Base-by-base conservation (phyloP, 1,284 basidiomycete species). In the Singerocomus rubriflavus region DNA sequence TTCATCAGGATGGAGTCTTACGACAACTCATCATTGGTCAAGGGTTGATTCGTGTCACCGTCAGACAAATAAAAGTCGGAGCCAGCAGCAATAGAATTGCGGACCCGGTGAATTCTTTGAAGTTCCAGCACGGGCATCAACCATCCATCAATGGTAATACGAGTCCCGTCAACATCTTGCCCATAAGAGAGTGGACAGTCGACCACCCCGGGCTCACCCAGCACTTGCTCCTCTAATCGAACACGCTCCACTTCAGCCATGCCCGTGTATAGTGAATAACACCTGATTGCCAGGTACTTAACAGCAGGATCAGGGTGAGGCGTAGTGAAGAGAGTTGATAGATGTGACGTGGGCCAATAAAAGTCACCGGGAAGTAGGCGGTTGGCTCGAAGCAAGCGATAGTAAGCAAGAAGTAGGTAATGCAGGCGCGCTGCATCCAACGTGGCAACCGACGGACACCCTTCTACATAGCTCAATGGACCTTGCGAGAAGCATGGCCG, bases 231-330 rank as follows among this genome's bases (percentile, higher is more conserved):
- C 65, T 91, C 88, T 58, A 91, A 65, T 50, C 78, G 78, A 32
- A 81, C 77, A 27, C 91, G 77, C 54, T 87, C 84, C 0, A 70
- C 76, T 67, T 95, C 93, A 34, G 81, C 80, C 84, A 93, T 90
- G 2, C 83, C 79, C 45, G 77, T 79, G 60, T 91, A 86, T 46
- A 86, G 66, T 0, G 87, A 79, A 64, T 91, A 88, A 57, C 88
- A 89, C 21, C 82, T 78, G 37, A 93, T 83, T 7, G 91, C 84
- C 16, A 95, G 72, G 33, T 88, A 74, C 14, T 81, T 79, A 9
- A 84, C 79, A 0, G 81, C 88, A 34, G 69, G 60, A 62, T 93
- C 84, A 5, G 82, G 70, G 59, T 83, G 76, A 16, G 77, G 70
- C 34, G 78, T 63, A 67, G 74, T 79, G 32, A 87, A 78, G 16